Conservation (phyloP, 2,329 filamentous ascomycete genomes). For the Clonostachys solani region DNA sequence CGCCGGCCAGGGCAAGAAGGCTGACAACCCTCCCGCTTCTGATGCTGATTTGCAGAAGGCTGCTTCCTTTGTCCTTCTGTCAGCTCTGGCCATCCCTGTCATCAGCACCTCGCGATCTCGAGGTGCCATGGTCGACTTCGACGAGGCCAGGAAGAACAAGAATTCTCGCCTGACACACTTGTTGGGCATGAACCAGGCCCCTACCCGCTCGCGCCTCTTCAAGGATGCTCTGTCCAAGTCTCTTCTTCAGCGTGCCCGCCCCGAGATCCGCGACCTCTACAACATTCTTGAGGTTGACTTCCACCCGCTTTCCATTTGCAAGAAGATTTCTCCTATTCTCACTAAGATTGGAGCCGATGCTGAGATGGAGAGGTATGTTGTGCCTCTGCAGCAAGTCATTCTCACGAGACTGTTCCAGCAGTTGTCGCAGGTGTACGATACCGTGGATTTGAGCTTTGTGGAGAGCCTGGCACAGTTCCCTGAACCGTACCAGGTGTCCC, state of each 20-base stretch:
- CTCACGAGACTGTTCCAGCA: constrained; percentile 98
- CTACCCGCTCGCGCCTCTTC: constrained; percentile 87
- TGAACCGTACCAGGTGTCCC: constrained; percentile 89
- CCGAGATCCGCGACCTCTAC: constrained; percentile 95
- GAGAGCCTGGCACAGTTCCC: constrained; percentile 93
- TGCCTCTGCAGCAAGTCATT: constrained; percentile 96
- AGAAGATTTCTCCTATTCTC: constrained; percentile 97
- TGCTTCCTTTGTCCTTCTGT: constrained; percentile 91
- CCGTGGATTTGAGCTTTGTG: constrained; percentile 90
- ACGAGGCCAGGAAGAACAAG: constrained; percentile 97
- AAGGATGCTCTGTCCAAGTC: constrained; percentile 95
- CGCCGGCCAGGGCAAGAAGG: constrained; percentile 82
- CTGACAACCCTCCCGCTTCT: constrained; percentile 85
- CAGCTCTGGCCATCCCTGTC: constrained; percentile 95
- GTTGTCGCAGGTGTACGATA: constrained; percentile 97
- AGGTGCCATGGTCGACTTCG: constrained; percentile 92
- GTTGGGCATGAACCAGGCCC: constrained; percentile 85
- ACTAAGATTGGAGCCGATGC: constrained; percentile 87
- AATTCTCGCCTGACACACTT: constrained; percentile 96
- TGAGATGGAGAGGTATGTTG: constrained; percentile 96
- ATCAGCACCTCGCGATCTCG: constrained; percentile 97
- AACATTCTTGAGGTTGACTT: constrained; percentile 99
- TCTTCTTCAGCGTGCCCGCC: constrained; percentile 83
- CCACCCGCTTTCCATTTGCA: constrained; percentile 96
- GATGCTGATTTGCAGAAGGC: constrained; percentile 91